Conservation (phyloP, 202 grass and related monocot species). For the Dendrocalamus latiflorus region DNA sequence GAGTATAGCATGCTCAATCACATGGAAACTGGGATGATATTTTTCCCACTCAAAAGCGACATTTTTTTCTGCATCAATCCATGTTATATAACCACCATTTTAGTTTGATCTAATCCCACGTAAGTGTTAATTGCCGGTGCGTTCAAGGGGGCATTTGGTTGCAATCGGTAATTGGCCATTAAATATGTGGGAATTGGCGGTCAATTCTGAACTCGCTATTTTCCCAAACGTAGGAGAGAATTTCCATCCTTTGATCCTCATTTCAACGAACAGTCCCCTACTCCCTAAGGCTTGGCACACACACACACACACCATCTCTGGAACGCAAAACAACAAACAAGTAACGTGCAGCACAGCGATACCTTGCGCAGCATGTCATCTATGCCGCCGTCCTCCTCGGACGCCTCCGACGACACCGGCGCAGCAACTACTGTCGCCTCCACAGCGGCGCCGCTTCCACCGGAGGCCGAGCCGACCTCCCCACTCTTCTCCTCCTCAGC, state of each 20-base stretch:
- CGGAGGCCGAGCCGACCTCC: not conserved
- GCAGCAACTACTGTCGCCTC: conserved; percentile 14
- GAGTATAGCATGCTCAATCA: not conserved
- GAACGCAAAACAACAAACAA: conserved; percentile 4
- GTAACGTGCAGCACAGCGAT: not conserved
- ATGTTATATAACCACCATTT: too few species aligned
- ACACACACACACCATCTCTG: not conserved
- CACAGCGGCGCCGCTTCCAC: too few species aligned
- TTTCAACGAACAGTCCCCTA: too few species aligned
- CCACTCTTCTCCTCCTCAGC: conserved; percentile 23
- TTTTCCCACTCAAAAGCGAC: not conserved
- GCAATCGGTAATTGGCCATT: not conserved
- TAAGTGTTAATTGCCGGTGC: not conserved
- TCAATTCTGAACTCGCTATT: not conserved
- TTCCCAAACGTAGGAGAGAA: not conserved
- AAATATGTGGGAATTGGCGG: not conserved
- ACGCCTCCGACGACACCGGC: conserved; percentile 13
- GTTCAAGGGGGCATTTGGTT: not conserved
- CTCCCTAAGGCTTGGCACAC: not conserved
- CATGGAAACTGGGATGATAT: not conserved
- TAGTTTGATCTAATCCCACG: too few species aligned
- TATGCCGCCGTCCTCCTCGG: conserved; percentile 8
- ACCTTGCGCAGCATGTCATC: conserved; percentile 50
- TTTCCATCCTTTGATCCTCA: not conserved
- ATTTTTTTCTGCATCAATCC: too few species aligned